A percentile compares a stretch with the other conserved stretches of the same genome.
Conservation (phyloP, 768 basidiomycete species). For the Leccinum incarnatum region DNA sequence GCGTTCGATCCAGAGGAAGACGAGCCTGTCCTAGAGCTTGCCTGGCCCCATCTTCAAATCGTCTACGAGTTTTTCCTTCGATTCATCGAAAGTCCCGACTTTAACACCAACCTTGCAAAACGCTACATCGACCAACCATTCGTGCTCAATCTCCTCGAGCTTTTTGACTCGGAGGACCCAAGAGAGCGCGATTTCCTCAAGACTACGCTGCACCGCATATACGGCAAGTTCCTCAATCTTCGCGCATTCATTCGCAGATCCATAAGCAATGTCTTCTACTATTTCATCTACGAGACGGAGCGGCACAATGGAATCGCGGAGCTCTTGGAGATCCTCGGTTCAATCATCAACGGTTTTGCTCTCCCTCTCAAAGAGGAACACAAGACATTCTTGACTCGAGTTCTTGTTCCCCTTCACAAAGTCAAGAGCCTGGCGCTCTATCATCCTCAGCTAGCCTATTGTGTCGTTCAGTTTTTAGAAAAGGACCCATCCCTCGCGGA, state of each 20-base stretch:
- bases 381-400: conserved; percentile 94
- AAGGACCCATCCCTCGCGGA: conserved; percentile 91
- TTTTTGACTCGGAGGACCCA: conserved; percentile 98
- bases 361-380: conserved; percentile 98
- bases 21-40: conserved; percentile 96
- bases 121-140: conserved; percentile 96
- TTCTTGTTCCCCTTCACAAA: conserved; percentile 94
- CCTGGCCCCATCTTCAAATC: conserved; percentile 99
- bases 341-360: conserved; percentile 99
- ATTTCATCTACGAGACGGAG: conserved; percentile 98
- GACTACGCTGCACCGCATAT: conserved; percentile 97
- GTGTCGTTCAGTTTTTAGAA: conserved; percentile 97
- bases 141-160: conserved; percentile 92
- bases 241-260: conserved; percentile 98
- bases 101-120: conserved; percentile 97
- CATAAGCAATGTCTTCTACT: conserved; percentile 99
- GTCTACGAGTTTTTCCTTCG: conserved; percentile 99
- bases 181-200: conserved; percentile 99
- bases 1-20: conserved; percentile 99
- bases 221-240: conserved; percentile 98
- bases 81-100: conserved; percentile 96
- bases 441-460: conserved; percentile 99
- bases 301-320: conserved; percentile 99
- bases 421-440: conserved; percentile 97
- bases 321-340: conserved; percentile 94